Percentiles rank a stretch among this genome's conserved stretches.
These are phyloP conservation scores for Infundibulicybe gibba DNA, from an alignment of 768 basidiomycete genomes.

Conservation along the genomic window DNA sequence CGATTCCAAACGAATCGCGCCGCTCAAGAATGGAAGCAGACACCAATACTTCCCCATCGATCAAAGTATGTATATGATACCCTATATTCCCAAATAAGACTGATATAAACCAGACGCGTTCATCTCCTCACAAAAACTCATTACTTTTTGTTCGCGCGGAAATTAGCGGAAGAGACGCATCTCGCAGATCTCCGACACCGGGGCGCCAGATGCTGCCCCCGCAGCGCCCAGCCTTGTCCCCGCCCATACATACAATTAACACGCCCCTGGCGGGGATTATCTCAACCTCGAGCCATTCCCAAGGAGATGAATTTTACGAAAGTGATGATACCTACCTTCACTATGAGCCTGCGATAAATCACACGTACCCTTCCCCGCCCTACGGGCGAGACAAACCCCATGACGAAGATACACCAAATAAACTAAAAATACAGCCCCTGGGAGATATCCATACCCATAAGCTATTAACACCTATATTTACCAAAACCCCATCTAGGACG, in stretches of 20 bases:
- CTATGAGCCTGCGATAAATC: slow-evolving; percentile 20
- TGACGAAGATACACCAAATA: no score
- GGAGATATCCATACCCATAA: no score
- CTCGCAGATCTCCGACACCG: slow-evolving; percentile 14
- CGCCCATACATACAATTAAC: not conserved
- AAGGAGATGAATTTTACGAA: slow-evolving; percentile 8
- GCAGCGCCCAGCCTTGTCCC: slow-evolving; percentile 4
- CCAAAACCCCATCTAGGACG: slow-evolving; percentile 6
- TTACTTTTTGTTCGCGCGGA: slow-evolving; percentile 2
- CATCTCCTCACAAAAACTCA: not conserved
- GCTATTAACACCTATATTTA: not conserved
- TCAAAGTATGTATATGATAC: not conserved
- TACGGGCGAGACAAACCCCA: not conserved
- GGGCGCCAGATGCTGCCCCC: slow-evolving; percentile 3
- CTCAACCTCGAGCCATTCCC: not conserved
- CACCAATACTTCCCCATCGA: not conserved
- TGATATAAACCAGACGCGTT: slow-evolving; percentile 28
- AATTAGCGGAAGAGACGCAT: slow-evolving; percentile 26
- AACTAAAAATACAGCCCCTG: no score
- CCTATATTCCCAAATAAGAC: slow-evolving; percentile 7
- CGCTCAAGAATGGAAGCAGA: not conserved
- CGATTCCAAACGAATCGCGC: not conserved
- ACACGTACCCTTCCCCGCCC: not conserved
- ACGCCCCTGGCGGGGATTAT: no score
- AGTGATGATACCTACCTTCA: slow-evolving; percentile 28